Evolutionary conservation across 2,329 filamentous ascomycete genomes (phyloP), one percentile per base, ranked within the genome.

Genomic region (Aspergillus sp.): DNA sequence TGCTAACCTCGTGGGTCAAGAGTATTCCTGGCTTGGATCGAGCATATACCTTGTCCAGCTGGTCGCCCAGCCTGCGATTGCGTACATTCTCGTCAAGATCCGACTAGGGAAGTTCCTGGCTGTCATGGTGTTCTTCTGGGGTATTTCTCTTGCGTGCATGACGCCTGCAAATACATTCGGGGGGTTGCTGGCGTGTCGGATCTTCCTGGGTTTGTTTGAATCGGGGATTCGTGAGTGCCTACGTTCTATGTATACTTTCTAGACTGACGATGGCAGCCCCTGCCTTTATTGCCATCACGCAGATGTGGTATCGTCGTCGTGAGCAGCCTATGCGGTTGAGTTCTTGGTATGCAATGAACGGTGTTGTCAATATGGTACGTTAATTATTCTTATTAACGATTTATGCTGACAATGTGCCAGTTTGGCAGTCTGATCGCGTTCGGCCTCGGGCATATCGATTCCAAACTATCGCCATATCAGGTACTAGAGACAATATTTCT

Each of bases 41-140:
- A 77, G 83, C 27, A 80, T 84, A 12, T 84, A 84, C 58, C 73
- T 84, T 40, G 81, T 80, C 0, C 82, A 84, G 65, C 73, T 85
- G 27, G 76, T 82, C 2, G 80, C 79, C 64, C 81, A 84, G 68
- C 81, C 81, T 3, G 61, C 80, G 11, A 75, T 82, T 6, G 80
- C 80, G 0, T 80, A 81, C 52, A 75, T 85, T 2, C 73, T 87
- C 44, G 84, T 87, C 57, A 86, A 84, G 64, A 73, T 87, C 2
- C 84, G 82, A 1, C 79, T 86, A 39, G 84, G 82, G 37, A 86
- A 87, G 63, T 84, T 87, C 52, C 80, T 82, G 22, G 82, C 81
- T 0, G 70, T 70, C 2, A 82, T 81, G 63, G 76, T 81, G 0
- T 73, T 84, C 51, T 72, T 75, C 39, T 86, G 83, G 79, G 82